Conservation (phyloP, 331 rosid species). For the Rhamnella rubrinervis region DNA sequence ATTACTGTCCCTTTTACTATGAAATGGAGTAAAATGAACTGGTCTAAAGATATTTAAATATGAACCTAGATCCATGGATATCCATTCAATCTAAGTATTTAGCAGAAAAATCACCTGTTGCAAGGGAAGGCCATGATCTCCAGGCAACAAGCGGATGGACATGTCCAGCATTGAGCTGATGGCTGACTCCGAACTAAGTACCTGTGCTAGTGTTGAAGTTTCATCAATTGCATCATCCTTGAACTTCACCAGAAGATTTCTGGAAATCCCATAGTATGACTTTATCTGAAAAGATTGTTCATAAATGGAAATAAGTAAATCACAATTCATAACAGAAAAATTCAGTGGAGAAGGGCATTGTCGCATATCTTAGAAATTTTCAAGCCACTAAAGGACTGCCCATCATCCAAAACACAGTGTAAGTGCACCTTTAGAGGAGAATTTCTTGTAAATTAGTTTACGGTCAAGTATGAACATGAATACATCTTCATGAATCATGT, state of each 20-base stretch:
- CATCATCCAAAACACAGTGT: no score
- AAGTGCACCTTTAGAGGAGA: no score
- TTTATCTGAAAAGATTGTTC: conserved; percentile 58
- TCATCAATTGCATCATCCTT: conserved; percentile 85
- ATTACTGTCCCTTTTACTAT: not conserved
- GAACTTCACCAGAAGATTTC: conserved; percentile 89
- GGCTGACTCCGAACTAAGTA: conserved; percentile 87
- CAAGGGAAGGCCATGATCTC: conserved; percentile 94
- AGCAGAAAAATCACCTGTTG: conserved; percentile 57
- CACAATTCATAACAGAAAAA: not conserved
- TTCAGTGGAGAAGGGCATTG: not conserved
- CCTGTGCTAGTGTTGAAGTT: conserved; percentile 73
- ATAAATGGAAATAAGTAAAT: conserved; percentile 7
- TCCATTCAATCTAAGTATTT: not conserved
- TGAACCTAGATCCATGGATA: not conserved
- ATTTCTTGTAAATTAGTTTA: no score
- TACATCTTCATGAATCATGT: no score
- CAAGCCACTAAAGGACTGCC: conserved; percentile 1
- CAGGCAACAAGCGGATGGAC: conserved; percentile 84
- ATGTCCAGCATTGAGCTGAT: conserved; percentile 89
- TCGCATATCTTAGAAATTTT: not conserved
- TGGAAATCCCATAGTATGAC: conserved; percentile 84
- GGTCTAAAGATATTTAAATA: not conserved
- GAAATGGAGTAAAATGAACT: conserved; percentile 15
- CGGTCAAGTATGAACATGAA: no score